Conservation (phyloP, 2,329 filamentous ascomycete species). For the Colletotrichum sp. region DNA sequence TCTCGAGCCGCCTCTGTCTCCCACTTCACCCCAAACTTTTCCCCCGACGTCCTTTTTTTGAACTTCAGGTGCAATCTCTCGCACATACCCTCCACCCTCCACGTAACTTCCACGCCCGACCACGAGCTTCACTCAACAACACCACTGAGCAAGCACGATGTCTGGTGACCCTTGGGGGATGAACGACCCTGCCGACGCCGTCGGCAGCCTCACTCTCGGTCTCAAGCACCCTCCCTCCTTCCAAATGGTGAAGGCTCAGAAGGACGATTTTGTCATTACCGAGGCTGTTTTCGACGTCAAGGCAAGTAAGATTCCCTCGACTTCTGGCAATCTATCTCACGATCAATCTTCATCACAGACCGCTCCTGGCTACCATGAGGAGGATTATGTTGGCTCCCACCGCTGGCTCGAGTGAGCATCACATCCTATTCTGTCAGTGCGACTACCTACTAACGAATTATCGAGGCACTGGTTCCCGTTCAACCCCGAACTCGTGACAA, state of each 20-base stretch:
- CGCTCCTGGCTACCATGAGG: neutral
- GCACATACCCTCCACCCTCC: neutral
- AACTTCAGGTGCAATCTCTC: neutral
- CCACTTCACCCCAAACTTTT: neutral
- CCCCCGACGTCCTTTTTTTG: neutral
- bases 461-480: conserved; percentile 4
- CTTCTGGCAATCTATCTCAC: neutral
- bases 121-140: neutral
- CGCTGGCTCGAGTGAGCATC: conserved; percentile 7
- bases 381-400: neutral
- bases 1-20: neutral
- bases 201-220: neutral
- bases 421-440: neutral
- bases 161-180: neutral
- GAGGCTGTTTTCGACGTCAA: neutral
- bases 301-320: neutral
- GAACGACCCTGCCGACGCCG: neutral
- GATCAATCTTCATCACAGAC: neutral
- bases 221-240: neutral
- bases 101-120: neutral
- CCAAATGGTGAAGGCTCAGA: neutral
- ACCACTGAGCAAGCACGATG: neutral
- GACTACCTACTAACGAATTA: neutral
- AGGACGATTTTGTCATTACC: neutral
- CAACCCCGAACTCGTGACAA: neutral